Evolutionary conservation across 352 stramenopile genomes (phyloP), one percentile per base, ranked within the genome.

Genomic region (Thraustochytrium sp.): DNA sequence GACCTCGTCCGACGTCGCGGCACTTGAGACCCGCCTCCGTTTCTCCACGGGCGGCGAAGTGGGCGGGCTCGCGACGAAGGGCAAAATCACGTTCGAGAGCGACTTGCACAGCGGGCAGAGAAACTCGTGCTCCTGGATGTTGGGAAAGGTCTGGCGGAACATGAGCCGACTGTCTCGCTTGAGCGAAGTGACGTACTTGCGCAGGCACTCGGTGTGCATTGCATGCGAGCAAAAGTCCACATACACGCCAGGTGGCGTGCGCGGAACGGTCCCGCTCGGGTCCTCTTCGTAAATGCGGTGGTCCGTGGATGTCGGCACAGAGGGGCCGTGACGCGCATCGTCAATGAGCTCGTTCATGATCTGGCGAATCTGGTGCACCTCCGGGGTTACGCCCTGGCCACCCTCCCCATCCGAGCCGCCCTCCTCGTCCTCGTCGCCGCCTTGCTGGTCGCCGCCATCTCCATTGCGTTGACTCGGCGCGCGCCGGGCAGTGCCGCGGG

Each of bases 41-140:
- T 80, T 80, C 9, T 80, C 68, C 2, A 44, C 29, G 23, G 65
- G 34, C 5, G 42, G 59, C 59, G 18, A 18, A 55, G 36, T 56
- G 5, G 4, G 31, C 23, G 5, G 48, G 40, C 11, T 31, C 9
- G 84, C 84, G 29, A 96, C 76, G 65, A 92, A 92, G 13, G 92
- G 92, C 38, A 97, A 88, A 1, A 96, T 87, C 86, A 94, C 93
- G n/a, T 94, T 96, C 82, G 91, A 95, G 21, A 97, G 88, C 18
- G 89, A 88, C 82, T 97, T 94, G 74, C 93, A 97, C 21, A 97
- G 85, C 3, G 93, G 93, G 56, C 93, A 97, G 18, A 96, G 86
- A 65, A 96, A 96, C 85, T 97, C 92, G 16, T 90, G 89, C 56
- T 91, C 90, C 49, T 92, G 84, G 0, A 93, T 89, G 65, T 96